Conservation (phyloP, 352 stramenopile species). For the Phytophthora ramorum region DNA sequence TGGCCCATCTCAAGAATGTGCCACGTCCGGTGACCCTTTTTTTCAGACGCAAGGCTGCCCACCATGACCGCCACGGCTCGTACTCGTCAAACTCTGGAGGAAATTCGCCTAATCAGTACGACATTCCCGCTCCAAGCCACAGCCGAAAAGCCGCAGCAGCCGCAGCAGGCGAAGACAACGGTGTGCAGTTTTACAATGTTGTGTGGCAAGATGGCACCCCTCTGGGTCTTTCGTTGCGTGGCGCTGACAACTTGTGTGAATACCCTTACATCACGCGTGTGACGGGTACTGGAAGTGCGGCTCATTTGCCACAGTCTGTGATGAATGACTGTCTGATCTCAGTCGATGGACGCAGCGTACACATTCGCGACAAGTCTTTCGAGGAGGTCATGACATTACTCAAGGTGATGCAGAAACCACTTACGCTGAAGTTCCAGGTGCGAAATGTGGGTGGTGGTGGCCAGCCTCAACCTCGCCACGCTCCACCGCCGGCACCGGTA, state of each 20-base stretch:
- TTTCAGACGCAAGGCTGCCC: conserved; percentile 58
- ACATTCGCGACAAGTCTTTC: conserved; percentile 83
- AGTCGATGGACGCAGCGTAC: conserved; percentile 82
- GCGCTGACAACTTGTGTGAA: conserved; percentile 71
- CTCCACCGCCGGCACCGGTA: conserved; percentile 21
- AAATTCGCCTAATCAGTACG: conserved; percentile 45
- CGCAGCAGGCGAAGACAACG: conserved; percentile 35
- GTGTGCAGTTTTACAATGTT: conserved; percentile 82
- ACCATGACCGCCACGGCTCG: conserved; percentile 39
- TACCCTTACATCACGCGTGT: conserved; percentile 91
- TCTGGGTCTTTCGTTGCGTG: conserved; percentile 78
- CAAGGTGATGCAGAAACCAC: conserved; percentile 87
- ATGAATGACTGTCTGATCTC: conserved; percentile 82
- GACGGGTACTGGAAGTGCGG: conserved; percentile 81
- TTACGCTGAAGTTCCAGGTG: conserved; percentile 86
- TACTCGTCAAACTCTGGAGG: conserved; percentile 50
- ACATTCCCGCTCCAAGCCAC: conserved; percentile 47
- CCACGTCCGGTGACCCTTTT: conserved; percentile 82
- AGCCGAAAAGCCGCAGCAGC: conserved; percentile 38
- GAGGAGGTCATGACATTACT: conserved; percentile 90
- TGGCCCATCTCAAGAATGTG: conserved; percentile 79
- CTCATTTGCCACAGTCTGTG: conserved; percentile 78
- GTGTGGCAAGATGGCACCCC: conserved; percentile 83
- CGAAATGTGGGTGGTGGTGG: conserved; percentile 38
- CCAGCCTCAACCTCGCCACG: conserved; percentile 16